These are phyloP conservation scores for Oryza nivara DNA, from an alignment of 176 grass and related monocot species.

Conservation along the genomic window DNA sequence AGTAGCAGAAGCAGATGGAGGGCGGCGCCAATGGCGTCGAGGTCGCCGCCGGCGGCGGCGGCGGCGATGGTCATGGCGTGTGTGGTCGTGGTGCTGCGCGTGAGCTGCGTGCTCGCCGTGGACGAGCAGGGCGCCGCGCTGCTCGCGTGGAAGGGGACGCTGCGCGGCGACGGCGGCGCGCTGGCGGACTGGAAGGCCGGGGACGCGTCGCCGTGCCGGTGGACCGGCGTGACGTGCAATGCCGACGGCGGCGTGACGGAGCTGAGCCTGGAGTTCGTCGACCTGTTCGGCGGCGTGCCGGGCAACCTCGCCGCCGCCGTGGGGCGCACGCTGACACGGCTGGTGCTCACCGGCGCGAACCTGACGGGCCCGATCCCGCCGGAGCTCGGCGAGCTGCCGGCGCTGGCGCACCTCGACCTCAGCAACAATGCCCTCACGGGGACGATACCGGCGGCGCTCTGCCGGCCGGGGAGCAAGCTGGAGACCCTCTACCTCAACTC, in stretches of 20 bases:
- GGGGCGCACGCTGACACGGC: slow-evolving; percentile 47
- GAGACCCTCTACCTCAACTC: slow-evolving; percentile 60
- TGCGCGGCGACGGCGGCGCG: background rate
- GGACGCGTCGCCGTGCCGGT: slow-evolving; percentile 62
- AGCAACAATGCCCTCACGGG: slow-evolving; percentile 74
- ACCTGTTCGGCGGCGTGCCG: slow-evolving; percentile 62
- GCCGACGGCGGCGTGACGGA: slow-evolving; percentile 49
- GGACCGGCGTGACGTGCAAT: slow-evolving; percentile 72
- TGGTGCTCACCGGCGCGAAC: slow-evolving; percentile 67
- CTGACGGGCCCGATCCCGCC: slow-evolving; percentile 67
- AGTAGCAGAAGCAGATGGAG: slow-evolving; percentile 51
- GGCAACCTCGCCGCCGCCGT: slow-evolving; percentile 50
- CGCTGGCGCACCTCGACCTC: slow-evolving; percentile 64
- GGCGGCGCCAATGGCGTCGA: background rate
- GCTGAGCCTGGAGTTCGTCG: slow-evolving; percentile 56
- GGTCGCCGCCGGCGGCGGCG: background rate
- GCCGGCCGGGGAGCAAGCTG: slow-evolving; percentile 61
- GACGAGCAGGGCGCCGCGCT: slow-evolving; percentile 68
- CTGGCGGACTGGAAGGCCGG: slow-evolving; percentile 58
- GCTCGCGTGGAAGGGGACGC: slow-evolving; percentile 74
- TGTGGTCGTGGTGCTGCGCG: slow-evolving; percentile 32
- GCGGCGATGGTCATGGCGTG: slow-evolving; percentile 31
- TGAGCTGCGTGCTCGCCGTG: slow-evolving; percentile 32
- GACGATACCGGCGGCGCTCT: slow-evolving; percentile 52
- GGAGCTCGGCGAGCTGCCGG: slow-evolving; percentile 47